Evolutionary conservation across 2,329 filamentous ascomycete species (phyloP).

Genomic region (Boeremia lycopersici): DNA sequence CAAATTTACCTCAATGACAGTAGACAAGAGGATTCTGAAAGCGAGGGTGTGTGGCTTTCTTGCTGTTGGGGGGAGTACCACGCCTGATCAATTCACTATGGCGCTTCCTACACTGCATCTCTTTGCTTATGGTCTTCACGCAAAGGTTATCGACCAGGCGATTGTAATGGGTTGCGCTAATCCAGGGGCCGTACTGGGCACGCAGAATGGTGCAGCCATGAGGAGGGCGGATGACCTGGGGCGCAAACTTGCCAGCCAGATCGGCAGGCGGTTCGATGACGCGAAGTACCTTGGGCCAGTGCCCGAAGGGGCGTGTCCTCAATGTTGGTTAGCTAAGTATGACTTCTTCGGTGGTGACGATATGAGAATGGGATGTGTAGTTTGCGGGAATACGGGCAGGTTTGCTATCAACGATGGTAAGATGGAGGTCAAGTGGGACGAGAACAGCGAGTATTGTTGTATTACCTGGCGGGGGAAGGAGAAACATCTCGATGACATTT

Average conservation of each 20-base stretch:
- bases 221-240: slow-evolving; percentile 4
- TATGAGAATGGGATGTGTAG: slow-evolving; percentile 14
- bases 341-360: background rate
- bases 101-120: slow-evolving; percentile 17
- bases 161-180: slow-evolving; percentile 8
- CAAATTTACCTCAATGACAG: background rate
- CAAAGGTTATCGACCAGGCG: slow-evolving; percentile 15
- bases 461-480: slow-evolving; percentile 17
- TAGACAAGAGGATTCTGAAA: slow-evolving; percentile 11
- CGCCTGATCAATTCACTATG: slow-evolving; percentile 18
- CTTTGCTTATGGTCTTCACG: slow-evolving; percentile 10
- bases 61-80: slow-evolving; percentile 10
- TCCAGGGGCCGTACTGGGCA: slow-evolving; percentile 9
- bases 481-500: slow-evolving; percentile 20
- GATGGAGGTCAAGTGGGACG: slow-evolving; percentile 1
- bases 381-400: slow-evolving; percentile 17
- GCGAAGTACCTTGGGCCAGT: slow-evolving; percentile 8
- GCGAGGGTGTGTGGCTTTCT: slow-evolving; percentile 7
- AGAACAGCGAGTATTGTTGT: slow-evolving; percentile 6
- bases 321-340: background rate
- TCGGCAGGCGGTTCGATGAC: slow-evolving; percentile 14
- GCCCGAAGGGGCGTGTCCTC: slow-evolving; percentile 12
- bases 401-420: background rate
- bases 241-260: slow-evolving; percentile 6
- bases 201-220: background rate